phyloP scores from a whole-genome alignment of 352 stramenopile species.

The Pythium sp. region DNA sequence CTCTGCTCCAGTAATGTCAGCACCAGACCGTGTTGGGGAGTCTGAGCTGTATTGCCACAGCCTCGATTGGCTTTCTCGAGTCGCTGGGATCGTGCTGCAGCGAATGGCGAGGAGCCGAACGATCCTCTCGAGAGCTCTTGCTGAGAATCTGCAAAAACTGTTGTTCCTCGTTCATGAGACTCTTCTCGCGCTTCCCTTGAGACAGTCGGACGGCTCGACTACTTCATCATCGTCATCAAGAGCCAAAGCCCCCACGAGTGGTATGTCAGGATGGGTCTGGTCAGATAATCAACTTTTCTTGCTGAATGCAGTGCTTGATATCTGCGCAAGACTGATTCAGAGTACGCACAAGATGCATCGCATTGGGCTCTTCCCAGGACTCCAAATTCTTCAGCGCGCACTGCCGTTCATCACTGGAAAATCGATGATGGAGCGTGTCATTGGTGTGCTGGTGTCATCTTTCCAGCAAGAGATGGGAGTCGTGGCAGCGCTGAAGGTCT shows the following conservation, averaged over 20 bases:
- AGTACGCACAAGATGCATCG: conserved; percentile 80
- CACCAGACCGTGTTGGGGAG: conserved; percentile 18
- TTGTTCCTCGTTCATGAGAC: conserved; percentile 68
- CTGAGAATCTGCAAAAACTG: conserved; percentile 78
- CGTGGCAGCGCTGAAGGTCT: conserved; percentile 59
- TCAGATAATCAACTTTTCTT: conserved; percentile 70
- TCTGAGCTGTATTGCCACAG: conserved; percentile 42
- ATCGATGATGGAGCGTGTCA: conserved; percentile 51
- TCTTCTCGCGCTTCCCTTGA: conserved; percentile 39
- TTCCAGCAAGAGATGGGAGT: conserved; percentile 80
- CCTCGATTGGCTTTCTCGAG: conserved; percentile 63
- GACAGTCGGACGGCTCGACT: conserved; percentile 8
- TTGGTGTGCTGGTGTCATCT: conserved; percentile 52
- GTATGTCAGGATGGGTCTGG: conserved; percentile 27
- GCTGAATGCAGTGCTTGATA: conserved; percentile 68
- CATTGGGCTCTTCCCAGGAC: conserved; percentile 56
- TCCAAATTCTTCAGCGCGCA: conserved; percentile 64
- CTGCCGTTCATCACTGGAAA: conserved; percentile 39
- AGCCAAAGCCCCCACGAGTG: conserved; percentile 10
- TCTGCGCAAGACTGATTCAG: conserved; percentile 66
- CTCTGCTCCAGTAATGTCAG: conserved; percentile 11
- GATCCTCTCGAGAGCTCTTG: conserved; percentile 68
- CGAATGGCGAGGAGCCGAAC: conserved; percentile 72
- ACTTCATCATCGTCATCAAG: background rate
- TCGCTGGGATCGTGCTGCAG: conserved; percentile 71